These are phyloP conservation scores for Lumnitzera littorea DNA, from an alignment of 345 rosid genomes.

Conservation along the genomic window DNA sequence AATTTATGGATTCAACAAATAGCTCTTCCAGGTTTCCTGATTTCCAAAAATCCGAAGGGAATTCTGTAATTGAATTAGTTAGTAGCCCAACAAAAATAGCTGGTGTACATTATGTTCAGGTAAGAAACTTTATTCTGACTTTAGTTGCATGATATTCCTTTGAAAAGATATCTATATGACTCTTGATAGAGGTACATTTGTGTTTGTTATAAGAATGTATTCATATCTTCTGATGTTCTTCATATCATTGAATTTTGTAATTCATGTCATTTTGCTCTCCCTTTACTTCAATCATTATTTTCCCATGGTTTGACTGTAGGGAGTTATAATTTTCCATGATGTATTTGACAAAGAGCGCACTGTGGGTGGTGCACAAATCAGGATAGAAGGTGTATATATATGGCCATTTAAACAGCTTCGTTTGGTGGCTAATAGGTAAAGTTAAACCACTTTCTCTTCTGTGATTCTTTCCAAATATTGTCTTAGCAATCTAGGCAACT, in stretches of 20 bases:
- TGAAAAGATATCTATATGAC: too few relatives aligned
- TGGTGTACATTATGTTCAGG: constrained; percentile 98
- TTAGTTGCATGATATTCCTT: background rate
- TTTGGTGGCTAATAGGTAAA: constrained; percentile 86
- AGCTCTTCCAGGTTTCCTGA: constrained; percentile 82
- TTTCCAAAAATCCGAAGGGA: constrained; percentile 65
- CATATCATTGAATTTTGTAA: background rate
- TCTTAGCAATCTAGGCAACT: background rate
- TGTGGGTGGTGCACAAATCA: constrained; percentile 90
- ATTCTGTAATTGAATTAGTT: constrained; percentile 75
- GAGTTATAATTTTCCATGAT: constrained; percentile 91
- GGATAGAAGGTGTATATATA: constrained; percentile 97
- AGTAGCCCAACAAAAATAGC: constrained; percentile 82
- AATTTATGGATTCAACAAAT: constrained; percentile 66
- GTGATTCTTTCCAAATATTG: background rate
- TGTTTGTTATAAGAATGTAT: too few relatives aligned
- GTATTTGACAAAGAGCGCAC: constrained; percentile 82
- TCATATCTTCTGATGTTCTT: background rate
- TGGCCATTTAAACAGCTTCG: constrained; percentile 99
- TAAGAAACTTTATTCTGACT: constrained; percentile 9
- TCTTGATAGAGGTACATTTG: too few relatives aligned
- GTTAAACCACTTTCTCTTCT: background rate
- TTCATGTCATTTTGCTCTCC: background rate
- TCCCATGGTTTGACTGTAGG: constrained; percentile 36
- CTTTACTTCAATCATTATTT: constrained; percentile 2